Evolutionary conservation across 2,329 filamentous ascomycete species (phyloP).

Genomic region (Blastomyces parvus): DNA sequence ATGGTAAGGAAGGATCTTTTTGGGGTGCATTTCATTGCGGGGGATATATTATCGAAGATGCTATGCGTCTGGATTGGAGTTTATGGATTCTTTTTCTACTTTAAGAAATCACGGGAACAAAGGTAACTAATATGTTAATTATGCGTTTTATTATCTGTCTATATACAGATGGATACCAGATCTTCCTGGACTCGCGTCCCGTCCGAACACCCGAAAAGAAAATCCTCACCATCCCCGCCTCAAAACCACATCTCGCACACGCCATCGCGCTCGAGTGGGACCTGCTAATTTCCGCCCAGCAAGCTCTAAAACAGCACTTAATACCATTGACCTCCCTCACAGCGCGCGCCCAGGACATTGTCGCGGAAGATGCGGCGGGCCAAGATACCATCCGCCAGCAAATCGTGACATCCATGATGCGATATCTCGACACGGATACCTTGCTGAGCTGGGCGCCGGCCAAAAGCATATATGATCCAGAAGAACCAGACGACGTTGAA

Average conservation of each 20-base stretch:
- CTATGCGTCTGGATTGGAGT: too few relatives aligned
- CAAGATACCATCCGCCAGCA: slow-evolving; percentile 48
- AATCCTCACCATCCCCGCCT: slow-evolving; percentile 60
- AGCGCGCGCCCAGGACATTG: slow-evolving; percentile 75
- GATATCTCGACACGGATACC: slow-evolving; percentile 86
- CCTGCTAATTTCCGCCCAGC: slow-evolving; percentile 65
- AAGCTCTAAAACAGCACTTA: slow-evolving; percentile 75
- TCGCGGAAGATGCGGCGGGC: slow-evolving; percentile 51
- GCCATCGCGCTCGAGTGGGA: slow-evolving; percentile 94
- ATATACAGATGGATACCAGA: slow-evolving; percentile 43
- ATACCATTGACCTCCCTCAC: slow-evolving; percentile 82
- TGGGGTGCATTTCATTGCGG: neutral
- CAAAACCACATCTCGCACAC: slow-evolving; percentile 71
- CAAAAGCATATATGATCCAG: slow-evolving; percentile 39
- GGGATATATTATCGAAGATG: too few relatives aligned
- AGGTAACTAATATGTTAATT: neutral
- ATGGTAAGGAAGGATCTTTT: slow-evolving; percentile 41
- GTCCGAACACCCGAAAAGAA: slow-evolving; percentile 68
- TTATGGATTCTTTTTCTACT: neutral
- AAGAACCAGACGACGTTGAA: neutral
- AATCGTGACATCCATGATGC: slow-evolving; percentile 61
- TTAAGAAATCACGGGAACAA: neutral
- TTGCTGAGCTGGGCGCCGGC: slow-evolving; percentile 79
- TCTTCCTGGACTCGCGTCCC: slow-evolving; percentile 69
- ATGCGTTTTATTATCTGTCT: neutral